Evolutionary conservation across 176 grass and related monocot genomes (phyloP).

Genomic region (Tillandsia fasciculata): DNA sequence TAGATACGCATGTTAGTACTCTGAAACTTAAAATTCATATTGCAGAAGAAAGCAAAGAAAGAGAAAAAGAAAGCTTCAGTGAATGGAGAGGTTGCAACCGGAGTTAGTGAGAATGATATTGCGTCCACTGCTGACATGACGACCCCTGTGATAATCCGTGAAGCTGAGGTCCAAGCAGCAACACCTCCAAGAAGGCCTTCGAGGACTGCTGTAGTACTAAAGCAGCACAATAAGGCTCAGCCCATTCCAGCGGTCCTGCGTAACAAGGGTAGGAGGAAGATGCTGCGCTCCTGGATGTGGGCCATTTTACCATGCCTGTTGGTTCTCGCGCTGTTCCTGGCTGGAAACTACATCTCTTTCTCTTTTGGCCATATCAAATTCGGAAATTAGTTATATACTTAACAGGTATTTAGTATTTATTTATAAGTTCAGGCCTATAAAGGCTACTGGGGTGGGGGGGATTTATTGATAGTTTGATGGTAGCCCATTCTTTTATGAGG

Average conservation of each 20-base stretch:
- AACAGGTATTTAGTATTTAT: not conserved
- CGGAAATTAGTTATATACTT: not conserved
- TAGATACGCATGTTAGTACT: slow-evolving; percentile 9
- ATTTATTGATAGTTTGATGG: not conserved
- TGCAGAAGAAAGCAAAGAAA: slow-evolving; percentile 68
- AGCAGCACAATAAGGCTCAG: not conserved
- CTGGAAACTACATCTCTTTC: not conserved
- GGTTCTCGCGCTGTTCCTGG: not conserved
- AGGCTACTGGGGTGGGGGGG: not conserved
- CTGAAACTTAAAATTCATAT: not conserved
- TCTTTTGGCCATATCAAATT: not conserved
- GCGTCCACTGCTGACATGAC: slow-evolving; percentile 4
- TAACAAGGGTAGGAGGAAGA: slow-evolving; percentile 3
- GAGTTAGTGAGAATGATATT: slow-evolving; percentile 12
- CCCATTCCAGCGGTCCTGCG: not conserved
- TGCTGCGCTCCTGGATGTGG: not conserved
- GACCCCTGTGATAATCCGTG: not conserved
- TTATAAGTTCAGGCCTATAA: not conserved
- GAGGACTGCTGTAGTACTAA: not conserved
- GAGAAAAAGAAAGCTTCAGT: slow-evolving; percentile 30
- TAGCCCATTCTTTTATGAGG: not conserved
- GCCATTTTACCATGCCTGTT: not conserved
- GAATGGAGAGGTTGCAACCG: slow-evolving; percentile 1
- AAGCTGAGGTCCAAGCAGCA: not conserved
- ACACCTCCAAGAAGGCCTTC: not conserved